These are phyloP conservation scores for Suhomyces vadensis DNA, from an alignment of 805 yeast species.

Conservation along the genomic window DNA sequence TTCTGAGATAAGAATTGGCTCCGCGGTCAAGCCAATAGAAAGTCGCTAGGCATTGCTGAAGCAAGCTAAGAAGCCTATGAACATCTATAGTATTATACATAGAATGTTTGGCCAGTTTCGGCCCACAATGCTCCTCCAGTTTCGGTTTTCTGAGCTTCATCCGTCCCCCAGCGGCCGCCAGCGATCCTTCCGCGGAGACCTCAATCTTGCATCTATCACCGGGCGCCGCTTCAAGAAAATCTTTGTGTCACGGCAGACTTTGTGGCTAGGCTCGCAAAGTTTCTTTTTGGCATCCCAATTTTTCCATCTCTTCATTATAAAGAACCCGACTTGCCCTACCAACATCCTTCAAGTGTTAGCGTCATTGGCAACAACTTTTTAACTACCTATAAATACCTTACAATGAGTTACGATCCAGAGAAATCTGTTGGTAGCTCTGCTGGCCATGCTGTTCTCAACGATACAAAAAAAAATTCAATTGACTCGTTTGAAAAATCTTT, in stretches of 20 bases:
- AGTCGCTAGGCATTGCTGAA: neutral
- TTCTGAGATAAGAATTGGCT: neutral
- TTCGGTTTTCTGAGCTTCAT: no score
- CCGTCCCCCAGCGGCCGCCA: no score
- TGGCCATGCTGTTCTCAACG: conserved; percentile 2
- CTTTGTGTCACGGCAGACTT: neutral
- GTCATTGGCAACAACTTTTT: neutral
- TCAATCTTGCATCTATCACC: no score
- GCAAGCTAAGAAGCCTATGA: no score
- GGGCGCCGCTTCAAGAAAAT: no score
- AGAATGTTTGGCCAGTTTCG: no score
- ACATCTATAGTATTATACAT: no score
- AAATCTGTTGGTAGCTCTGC: neutral
- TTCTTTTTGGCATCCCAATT: conserved; percentile 6
- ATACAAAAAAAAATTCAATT: conserved; percentile 21
- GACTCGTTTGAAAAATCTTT: conserved; percentile 29
- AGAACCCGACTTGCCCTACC: neutral
- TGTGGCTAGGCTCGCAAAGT: neutral
- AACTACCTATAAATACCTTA: neutral
- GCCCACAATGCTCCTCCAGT: no score
- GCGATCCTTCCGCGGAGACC: no score
- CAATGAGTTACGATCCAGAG: conserved; percentile 13
- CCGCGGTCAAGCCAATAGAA: neutral
- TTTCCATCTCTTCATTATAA: neutral
- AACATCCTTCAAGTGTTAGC: neutral